These are phyloP conservation scores for Lasiosphaeris hirsuta DNA, from an alignment of 495 filamentous ascomycete genomes.

Conservation along the genomic window DNA sequence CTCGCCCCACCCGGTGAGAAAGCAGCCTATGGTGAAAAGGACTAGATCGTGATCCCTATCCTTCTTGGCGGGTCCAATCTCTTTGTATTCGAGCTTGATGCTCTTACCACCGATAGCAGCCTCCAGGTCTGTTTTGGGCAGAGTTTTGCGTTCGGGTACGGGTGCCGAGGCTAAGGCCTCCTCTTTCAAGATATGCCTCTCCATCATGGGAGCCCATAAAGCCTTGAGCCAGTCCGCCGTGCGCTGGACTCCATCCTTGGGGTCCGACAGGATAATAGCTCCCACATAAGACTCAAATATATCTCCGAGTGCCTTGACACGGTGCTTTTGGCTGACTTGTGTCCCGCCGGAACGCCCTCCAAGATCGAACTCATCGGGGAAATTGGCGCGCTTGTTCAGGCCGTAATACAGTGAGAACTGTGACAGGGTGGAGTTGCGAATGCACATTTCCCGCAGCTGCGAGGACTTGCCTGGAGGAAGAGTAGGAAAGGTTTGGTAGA, in stretches of 20 bases:
- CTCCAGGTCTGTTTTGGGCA: conserved; percentile 50
- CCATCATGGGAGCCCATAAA: conserved; percentile 57
- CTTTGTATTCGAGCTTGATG: conserved; percentile 63
- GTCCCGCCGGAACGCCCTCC: conserved; percentile 31
- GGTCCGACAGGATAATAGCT: conserved; percentile 65
- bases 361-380: conserved; percentile 45
- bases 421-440: conserved; percentile 75
- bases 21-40: conserved; percentile 65
- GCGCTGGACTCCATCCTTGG: conserved; percentile 53
- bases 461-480: conserved; percentile 58
- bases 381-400: conserved; percentile 56
- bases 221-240: conserved; percentile 65
- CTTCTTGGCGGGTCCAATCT: conserved; percentile 53
- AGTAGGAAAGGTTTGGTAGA: conserved; percentile 59
- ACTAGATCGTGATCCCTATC: conserved; percentile 56
- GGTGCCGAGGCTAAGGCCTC: conserved; percentile 16
- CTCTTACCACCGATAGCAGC: conserved; percentile 55
- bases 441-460: conserved; percentile 63
- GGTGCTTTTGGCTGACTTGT: conserved; percentile 46
- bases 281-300: conserved; percentile 88
- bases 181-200: conserved; percentile 42
- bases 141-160: conserved; percentile 17
- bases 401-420: conserved; percentile 63
- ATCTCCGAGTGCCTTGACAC: conserved; percentile 70
- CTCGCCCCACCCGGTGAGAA: conserved; percentile 72